Conservation (phyloP, 768 basidiomycete species). For the Phylloporus arenicola region DNA sequence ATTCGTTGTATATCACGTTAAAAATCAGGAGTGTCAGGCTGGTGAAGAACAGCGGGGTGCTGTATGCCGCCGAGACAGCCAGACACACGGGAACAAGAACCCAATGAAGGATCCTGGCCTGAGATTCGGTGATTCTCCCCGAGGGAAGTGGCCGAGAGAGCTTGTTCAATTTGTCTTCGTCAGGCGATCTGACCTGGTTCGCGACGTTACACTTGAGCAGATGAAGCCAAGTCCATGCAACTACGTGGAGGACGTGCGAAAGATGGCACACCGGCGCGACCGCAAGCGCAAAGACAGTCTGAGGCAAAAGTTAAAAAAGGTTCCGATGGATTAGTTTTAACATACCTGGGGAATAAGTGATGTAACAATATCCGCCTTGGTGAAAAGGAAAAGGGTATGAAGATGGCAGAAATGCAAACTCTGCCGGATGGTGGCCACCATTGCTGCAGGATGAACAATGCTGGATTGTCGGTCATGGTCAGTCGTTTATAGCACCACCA, state of each 20-base stretch:
- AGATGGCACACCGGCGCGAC: conserved; percentile 17
- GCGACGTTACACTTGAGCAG: conserved; percentile 35
- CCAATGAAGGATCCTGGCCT: conserved; percentile 35
- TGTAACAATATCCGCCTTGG: conserved; percentile 15
- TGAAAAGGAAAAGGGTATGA: conserved; percentile 21
- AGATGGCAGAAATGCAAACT: conserved; percentile 9
- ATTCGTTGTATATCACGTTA: conserved; percentile 33
- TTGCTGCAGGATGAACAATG: neutral
- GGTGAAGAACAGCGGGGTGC: conserved; percentile 23
- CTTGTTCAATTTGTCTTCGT: conserved; percentile 40
- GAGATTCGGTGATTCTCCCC: conserved; percentile 31
- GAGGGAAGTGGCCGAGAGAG: conserved; percentile 40
- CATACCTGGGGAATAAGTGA: conserved; percentile 18
- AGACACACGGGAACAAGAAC: conserved; percentile 30
- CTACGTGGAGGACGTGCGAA: conserved; percentile 15
- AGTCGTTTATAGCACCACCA: neutral
- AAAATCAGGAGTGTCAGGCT: conserved; percentile 23
- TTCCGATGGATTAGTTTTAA: neutral
- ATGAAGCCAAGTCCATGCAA: conserved; percentile 42
- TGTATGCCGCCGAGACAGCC: conserved; percentile 26
- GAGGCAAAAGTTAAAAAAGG: neutral
- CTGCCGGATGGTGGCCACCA: neutral
- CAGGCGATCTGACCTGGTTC: conserved; percentile 35
- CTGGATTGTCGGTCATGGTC: neutral
- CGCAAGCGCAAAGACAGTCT: conserved; percentile 28